These are phyloP conservation scores for Hyphopichia burtonii DNA, from an alignment of 1,139 yeast species.

Conservation along the genomic window DNA sequence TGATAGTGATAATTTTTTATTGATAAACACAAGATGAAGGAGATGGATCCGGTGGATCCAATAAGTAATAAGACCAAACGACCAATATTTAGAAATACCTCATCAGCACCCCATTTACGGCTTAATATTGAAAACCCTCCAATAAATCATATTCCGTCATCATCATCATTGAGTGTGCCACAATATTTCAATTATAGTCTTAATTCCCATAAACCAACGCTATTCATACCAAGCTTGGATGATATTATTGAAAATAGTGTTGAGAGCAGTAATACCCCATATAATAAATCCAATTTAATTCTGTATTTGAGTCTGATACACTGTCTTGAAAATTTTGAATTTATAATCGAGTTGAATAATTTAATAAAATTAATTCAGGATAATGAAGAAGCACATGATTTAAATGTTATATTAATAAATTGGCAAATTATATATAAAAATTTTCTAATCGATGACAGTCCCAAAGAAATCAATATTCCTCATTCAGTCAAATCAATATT, in stretches of 20 bases:
- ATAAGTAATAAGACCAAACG: background rate
- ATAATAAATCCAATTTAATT: conserved; percentile 22
- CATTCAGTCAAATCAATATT: conserved; percentile 17
- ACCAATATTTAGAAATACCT: background rate
- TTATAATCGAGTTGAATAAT: conserved; percentile 28
- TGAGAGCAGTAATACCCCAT: conserved; percentile 16
- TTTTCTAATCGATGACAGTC: conserved; percentile 26
- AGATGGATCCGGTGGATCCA: background rate
- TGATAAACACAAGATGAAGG: too few relatives aligned
- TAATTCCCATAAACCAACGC: conserved; percentile 1
- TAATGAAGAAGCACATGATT: background rate
- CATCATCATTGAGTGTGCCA: background rate
- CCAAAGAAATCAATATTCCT: conserved; percentile 37
- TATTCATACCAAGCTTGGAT: conserved; percentile 20
- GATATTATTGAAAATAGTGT: conserved; percentile 13
- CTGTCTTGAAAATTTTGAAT: conserved; percentile 39
- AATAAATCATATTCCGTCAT: background rate
- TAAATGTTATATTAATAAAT: conserved; percentile 3
- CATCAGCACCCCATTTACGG: background rate
- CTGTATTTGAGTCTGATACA: conserved; percentile 28
- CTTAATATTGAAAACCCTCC: background rate
- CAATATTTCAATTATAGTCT: conserved; percentile 1
- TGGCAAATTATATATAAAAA: conserved; percentile 28
- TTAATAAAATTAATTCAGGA: conserved; percentile 14
- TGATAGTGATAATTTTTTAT: too few relatives aligned